Evolutionary conservation across 345 rosid genomes (phyloP).

Genomic region (Brassica rapa): DNA sequence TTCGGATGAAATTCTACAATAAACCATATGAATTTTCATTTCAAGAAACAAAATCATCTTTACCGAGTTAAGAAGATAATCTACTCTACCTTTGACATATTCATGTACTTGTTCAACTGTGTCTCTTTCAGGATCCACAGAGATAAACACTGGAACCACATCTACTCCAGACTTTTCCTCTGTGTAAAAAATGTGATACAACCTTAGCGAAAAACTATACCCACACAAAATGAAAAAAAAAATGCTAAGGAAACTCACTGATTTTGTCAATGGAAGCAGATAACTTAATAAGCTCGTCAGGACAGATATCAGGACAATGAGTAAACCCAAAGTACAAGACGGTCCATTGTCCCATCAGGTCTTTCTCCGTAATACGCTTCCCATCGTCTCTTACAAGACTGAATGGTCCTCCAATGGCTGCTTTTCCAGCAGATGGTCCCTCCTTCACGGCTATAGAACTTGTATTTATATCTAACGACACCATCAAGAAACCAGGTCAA

Average conservation of each 20-base stretch:
- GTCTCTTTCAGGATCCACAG: slow-evolving; percentile 98
- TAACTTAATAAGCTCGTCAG: slow-evolving; percentile 86
- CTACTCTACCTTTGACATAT: slow-evolving; percentile 82
- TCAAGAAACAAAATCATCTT: neutral
- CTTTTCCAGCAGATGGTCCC: slow-evolving; percentile 93
- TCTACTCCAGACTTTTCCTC: slow-evolving; percentile 79
- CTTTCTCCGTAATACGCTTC: slow-evolving; percentile 72
- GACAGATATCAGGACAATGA: slow-evolving; percentile 98
- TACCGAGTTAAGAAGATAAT: neutral
- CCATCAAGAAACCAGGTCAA: slow-evolving; percentile 19
- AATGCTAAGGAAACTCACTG: slow-evolving; percentile 53
- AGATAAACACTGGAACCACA: slow-evolving; percentile 78
- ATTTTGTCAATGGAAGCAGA: slow-evolving; percentile 84
- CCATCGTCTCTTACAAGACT: slow-evolving; percentile 84
- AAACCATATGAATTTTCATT: slow-evolving; percentile 12
- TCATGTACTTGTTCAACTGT: slow-evolving; percentile 88
- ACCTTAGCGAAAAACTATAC: no score
- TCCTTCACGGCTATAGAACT: slow-evolving; percentile 77
- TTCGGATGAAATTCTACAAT: slow-evolving; percentile 84
- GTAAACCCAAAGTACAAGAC: slow-evolving; percentile 93
- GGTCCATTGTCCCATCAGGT: slow-evolving; percentile 86
- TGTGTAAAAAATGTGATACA: slow-evolving; percentile 30
- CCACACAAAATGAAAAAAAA: no score
- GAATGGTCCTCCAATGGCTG: slow-evolving; percentile 96
- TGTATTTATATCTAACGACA: slow-evolving; percentile 73